Evolutionary conservation across 257 asterid genomes (phyloP).

Genomic region (Eucommia ulmoides): DNA sequence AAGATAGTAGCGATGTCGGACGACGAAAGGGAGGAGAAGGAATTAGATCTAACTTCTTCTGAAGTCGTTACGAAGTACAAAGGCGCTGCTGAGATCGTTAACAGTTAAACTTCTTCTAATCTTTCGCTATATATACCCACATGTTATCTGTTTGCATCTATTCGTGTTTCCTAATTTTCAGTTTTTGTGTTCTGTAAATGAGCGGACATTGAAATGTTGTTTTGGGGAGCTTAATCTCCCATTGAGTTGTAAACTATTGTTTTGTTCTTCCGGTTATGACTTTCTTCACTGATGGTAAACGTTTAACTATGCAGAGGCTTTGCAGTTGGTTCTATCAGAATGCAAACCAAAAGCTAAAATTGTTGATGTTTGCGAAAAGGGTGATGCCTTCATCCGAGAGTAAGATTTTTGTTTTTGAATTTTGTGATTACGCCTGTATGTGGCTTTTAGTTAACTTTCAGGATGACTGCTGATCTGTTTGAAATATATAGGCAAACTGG

Average conservation of each 20-base stretch:
- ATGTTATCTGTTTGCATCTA: background rate
- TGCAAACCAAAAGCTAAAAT: constrained; percentile 74
- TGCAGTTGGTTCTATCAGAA: constrained; percentile 62
- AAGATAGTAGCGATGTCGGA: constrained; percentile 48
- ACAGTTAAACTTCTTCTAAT: constrained; percentile 34
- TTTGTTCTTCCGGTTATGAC: no score
- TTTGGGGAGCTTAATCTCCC: no score
- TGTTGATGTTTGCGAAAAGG: constrained; percentile 82
- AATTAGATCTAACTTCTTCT: constrained; percentile 76
- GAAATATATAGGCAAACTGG: constrained; percentile 53
- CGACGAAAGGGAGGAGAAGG: constrained; percentile 87
- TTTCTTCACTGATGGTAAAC: no score
- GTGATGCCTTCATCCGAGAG: constrained; percentile 73
- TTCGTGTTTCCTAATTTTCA: background rate
- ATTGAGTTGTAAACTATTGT: no score
- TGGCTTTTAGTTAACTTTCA: background rate
- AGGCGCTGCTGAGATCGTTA: constrained; percentile 82
- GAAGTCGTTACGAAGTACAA: constrained; percentile 95
- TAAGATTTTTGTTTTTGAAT: constrained; percentile 10
- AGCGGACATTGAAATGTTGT: background rate
- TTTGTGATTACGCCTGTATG: background rate
- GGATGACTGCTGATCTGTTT: background rate
- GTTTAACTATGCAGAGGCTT: constrained; percentile 89
- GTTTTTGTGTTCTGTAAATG: background rate
- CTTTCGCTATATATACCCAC: background rate